A percentile compares a stretch with the other conserved stretches of the same genome.
Conservation (phyloP, 2,329 filamentous ascomycete genomes). For the Neofusicoccum umdonicola region DNA sequence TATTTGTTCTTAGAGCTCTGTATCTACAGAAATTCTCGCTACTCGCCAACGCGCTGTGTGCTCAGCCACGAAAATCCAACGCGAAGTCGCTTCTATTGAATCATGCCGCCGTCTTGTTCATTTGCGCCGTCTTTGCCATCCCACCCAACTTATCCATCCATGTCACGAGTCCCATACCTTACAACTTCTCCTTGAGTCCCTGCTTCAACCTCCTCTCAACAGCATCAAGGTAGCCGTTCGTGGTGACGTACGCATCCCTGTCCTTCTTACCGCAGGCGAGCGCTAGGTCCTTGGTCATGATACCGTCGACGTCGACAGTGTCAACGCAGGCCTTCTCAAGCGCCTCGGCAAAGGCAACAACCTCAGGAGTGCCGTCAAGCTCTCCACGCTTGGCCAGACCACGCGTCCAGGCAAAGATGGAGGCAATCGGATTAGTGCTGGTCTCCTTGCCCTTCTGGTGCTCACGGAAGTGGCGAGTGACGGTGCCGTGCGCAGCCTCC, state of each 20-base stretch:
- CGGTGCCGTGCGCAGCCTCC: slow-evolving; percentile 96
- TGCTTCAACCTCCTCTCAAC: slow-evolving; percentile 87
- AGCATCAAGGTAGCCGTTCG: slow-evolving; percentile 81
- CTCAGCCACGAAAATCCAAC: neutral
- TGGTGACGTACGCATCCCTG: slow-evolving; percentile 84
- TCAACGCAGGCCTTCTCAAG: slow-evolving; percentile 93
- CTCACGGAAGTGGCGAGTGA: slow-evolving; percentile 97
- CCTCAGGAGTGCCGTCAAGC: slow-evolving; percentile 87
- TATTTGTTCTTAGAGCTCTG: neutral
- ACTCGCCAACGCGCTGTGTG: neutral
- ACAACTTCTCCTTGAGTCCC: slow-evolving; percentile 75
- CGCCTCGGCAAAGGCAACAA: slow-evolving; percentile 85
- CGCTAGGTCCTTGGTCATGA: slow-evolving; percentile 99
- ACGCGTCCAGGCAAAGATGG: slow-evolving; percentile 98
- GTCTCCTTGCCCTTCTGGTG: slow-evolving; percentile 98
- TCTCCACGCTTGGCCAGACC: slow-evolving; percentile 90
- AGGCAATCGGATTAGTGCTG: slow-evolving; percentile 97
- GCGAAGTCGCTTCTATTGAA: neutral
- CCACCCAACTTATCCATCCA: neutral
- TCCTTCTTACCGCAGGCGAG: slow-evolving; percentile 86
- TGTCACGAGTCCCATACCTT: slow-evolving; percentile 22
- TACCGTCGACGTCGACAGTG: slow-evolving; percentile 86
- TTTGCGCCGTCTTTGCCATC: neutral
- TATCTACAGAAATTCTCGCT: neutral
- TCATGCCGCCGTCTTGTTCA: neutral